A percentile compares a stretch with the other conserved stretches of the same genome.
phyloP scores from a whole-genome alignment of 345 rosid genomes.

The Aquilaria yunnanensis region DNA sequence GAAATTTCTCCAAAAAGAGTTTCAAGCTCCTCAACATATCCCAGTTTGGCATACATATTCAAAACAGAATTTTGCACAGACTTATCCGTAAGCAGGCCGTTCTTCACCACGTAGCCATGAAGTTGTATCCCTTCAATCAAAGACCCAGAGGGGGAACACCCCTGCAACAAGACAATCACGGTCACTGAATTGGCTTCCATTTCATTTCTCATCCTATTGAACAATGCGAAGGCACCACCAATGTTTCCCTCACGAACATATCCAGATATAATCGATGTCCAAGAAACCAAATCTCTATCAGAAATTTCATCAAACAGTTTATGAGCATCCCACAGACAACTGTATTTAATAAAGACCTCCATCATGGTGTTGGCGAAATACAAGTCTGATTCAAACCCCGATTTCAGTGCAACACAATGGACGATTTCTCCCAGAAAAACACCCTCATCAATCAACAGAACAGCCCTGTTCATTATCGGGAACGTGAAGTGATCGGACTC shows the following conservation, averaged over 20 bases:
- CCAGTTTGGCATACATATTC: slow-evolving; percentile 19
- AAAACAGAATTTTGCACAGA: slow-evolving; percentile 26
- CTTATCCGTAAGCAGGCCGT: slow-evolving; percentile 21
- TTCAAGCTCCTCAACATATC: slow-evolving; percentile 20
- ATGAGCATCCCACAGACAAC: slow-evolving; percentile 7
- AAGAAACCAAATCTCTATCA: slow-evolving; percentile 34
- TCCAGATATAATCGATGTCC: slow-evolving; percentile 33
- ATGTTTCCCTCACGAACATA: slow-evolving; percentile 18
- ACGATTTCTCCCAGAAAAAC: slow-evolving; percentile 12
- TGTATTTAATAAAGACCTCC: slow-evolving; percentile 19
- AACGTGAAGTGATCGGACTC: slow-evolving; percentile 27
- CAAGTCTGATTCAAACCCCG: slow-evolving; percentile 28
- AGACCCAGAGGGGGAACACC: slow-evolving; percentile 18
- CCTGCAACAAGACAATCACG: slow-evolving; percentile 27
- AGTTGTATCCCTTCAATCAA: slow-evolving; percentile 19
- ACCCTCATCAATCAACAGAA: slow-evolving; percentile 4
- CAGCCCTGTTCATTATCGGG: slow-evolving; percentile 25
- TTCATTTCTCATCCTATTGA: slow-evolving; percentile 23
- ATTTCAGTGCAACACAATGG: slow-evolving; percentile 27
- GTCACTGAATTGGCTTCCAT: slow-evolving; percentile 31
- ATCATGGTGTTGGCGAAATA: slow-evolving; percentile 34
- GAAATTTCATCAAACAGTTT: slow-evolving; percentile 28
- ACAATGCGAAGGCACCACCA: slow-evolving; percentile 16
- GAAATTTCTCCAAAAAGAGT: slow-evolving; percentile 14
- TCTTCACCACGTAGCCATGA: slow-evolving; percentile 25